phyloP scores from a whole-genome alignment of 352 stramenopile species.

The Globisporangium lucens region DNA sequence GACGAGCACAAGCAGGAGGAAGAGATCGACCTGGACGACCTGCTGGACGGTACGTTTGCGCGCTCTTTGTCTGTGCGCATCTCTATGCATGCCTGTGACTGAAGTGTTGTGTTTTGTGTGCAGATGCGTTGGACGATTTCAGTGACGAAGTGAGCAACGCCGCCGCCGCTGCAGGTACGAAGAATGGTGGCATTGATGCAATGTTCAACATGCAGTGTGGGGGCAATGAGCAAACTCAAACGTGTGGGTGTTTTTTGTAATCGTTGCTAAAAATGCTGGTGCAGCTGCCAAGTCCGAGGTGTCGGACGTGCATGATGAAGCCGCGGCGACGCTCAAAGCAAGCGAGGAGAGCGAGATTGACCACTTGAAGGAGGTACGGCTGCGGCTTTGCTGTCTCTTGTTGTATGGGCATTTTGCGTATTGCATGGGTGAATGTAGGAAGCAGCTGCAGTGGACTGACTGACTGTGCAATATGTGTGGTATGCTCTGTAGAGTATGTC shows the following conservation, averaged over 20 bases:
- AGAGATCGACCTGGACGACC: slow-evolving; percentile 76
- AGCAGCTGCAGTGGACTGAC: background rate
- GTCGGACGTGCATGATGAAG: slow-evolving; percentile 40
- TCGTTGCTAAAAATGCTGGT: background rate
- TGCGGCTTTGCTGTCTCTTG: background rate
- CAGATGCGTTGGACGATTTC: slow-evolving; percentile 86
- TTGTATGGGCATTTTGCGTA: background rate
- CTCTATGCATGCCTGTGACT: background rate
- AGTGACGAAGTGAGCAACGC: slow-evolving; percentile 52
- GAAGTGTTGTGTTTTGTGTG: background rate
- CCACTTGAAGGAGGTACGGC: slow-evolving; percentile 53
- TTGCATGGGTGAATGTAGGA: background rate
- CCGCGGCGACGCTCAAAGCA: slow-evolving; percentile 39
- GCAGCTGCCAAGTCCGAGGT: slow-evolving; percentile 28
- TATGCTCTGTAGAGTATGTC: slow-evolving; percentile 60
- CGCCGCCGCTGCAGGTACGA: slow-evolving; percentile 3
- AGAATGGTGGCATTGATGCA: background rate
- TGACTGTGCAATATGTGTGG: background rate
- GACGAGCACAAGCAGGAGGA: slow-evolving; percentile 38
- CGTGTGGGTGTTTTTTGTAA: background rate
- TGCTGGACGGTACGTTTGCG: slow-evolving; percentile 57
- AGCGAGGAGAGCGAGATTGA: slow-evolving; percentile 58
- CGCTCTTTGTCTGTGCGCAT: background rate
- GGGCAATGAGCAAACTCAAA: background rate
- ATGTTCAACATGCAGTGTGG: background rate